These are phyloP conservation scores for Hypoxylon sp. DNA, from an alignment of 2,329 filamentous ascomycete species.

Conservation along the genomic window DNA sequence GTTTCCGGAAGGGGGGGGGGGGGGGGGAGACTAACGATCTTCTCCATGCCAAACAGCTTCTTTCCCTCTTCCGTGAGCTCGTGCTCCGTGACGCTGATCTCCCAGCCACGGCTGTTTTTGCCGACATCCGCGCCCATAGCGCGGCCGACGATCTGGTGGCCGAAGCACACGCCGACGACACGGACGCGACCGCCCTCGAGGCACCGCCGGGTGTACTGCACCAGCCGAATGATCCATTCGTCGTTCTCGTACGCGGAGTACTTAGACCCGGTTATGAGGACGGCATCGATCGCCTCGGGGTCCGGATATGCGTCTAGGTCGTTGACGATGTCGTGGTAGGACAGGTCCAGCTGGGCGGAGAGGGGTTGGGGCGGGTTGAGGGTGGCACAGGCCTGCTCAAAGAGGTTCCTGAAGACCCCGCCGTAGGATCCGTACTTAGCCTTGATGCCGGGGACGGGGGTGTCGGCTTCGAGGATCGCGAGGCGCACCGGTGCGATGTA, in stretches of 20 bases:
- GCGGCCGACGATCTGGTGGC: constrained; percentile 85
- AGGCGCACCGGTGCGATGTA: constrained; percentile 72
- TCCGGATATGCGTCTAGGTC: constrained; percentile 75
- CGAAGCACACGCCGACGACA: constrained; percentile 87
- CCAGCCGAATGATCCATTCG: constrained; percentile 81
- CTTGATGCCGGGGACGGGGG: constrained; percentile 73
- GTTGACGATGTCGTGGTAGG: constrained; percentile 77
- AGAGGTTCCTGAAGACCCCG: constrained; percentile 74
- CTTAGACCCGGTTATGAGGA: constrained; percentile 83
- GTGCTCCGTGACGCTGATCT: constrained; percentile 79
- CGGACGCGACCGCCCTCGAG: constrained; percentile 72
- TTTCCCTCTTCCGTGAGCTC: constrained; percentile 76
- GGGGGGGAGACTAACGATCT: constrained; percentile 57
- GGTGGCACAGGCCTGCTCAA: constrained; percentile 65
- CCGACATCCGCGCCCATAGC: constrained; percentile 77
- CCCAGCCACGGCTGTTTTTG: constrained; percentile 79
- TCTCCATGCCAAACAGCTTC: constrained; percentile 76
- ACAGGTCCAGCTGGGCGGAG: constrained; percentile 66
- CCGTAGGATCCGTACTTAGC: constrained; percentile 79
- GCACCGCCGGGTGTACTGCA: constrained; percentile 73
- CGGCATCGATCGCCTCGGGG: constrained; percentile 80
- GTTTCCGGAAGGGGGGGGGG: neutral
- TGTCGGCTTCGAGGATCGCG: constrained; percentile 90
- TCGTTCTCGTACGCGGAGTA: constrained; percentile 79
- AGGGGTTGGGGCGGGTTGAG: constrained; percentile 58